Base-by-base conservation (phyloP, 2,329 filamentous ascomycete species). In the Pseudovirgaria hyperparasitica region DNA sequence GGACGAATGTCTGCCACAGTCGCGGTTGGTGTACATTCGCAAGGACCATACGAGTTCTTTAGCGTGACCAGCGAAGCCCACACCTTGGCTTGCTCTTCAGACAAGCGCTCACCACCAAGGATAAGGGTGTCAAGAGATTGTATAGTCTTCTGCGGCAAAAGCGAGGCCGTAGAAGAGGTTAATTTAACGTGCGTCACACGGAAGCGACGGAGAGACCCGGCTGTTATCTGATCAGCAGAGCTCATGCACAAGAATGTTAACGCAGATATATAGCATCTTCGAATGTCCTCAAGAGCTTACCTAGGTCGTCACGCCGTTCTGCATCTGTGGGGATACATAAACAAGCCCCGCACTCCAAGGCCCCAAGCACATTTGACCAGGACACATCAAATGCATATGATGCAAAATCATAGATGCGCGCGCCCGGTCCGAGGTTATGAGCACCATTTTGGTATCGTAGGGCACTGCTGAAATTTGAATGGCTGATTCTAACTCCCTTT, bases 401-500 rank as follows among this genome's bases (percentile, higher is more conserved):
- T 1, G 35, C 36, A 22, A 43, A 45, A 20, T 44, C 29, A 6
- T 43, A 28, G 4, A 41, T 35, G 4, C 42, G 34, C 12, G 50
- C 48, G 27, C 51, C 39, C 9, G 35, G 25, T 14, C 38, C n/a
- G n/a, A n/a, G n/a, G n/a, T n/a, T n/a, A n/a, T n/a, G n/a, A n/a
- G n/a, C n/a, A n/a, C n/a, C n/a, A n/a, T n/a, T n/a, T n/a, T n/a
- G n/a, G n/a, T n/a, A n/a, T n/a, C n/a, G 26, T 9, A 32, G 14
- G 5, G 33, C 25, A 22, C 30, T 19, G 1, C 15, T 25, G 3
- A 25, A n/a, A n/a, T n/a, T n/a, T n/a, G n/a, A 55, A 52, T 92
- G 84, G 7, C 19, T 80, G 13, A 90, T 65, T 5, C 76, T 11
- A 3, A 87, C 75, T 4, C 79, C 79, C 42, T 87, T 86, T 0